Percentiles rank a stretch among this genome's conserved stretches.
phyloP scores from a whole-genome alignment of 352 stramenopile species.

The Pythium apleroticum region DNA sequence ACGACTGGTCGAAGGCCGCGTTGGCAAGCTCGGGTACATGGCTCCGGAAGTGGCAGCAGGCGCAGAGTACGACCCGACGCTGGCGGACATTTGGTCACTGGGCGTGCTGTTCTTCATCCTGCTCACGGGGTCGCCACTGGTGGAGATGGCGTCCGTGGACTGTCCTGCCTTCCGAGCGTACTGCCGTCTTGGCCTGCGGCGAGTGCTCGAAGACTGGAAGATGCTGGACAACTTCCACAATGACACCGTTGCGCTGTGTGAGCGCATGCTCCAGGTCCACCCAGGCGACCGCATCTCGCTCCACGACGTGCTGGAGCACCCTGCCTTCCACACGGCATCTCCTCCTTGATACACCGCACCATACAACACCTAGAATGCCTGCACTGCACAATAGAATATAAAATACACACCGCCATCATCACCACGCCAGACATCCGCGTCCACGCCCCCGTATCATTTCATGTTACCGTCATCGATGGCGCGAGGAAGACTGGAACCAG shows the following conservation, averaged over 20 bases:
- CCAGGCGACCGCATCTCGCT: constrained; percentile 23
- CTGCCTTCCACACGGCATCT: not conserved
- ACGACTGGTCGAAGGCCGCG: constrained; percentile 12
- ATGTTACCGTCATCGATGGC: constrained; percentile 5
- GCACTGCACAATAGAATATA: not conserved
- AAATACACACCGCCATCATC: not conserved
- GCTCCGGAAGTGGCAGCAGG: constrained; percentile 22
- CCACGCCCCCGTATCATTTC: too few relatives aligned
- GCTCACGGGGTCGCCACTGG: constrained; percentile 23
- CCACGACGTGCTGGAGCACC: constrained; percentile 15
- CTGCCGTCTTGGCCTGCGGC: constrained; percentile 14
- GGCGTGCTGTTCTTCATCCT: constrained; percentile 33
- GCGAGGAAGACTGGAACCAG: constrained; percentile 33
- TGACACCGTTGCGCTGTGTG: constrained; percentile 17
- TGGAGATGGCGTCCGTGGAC: constrained; percentile 19
- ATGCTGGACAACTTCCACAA: constrained; percentile 18
- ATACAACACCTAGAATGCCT: not conserved
- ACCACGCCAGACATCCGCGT: too few relatives aligned
- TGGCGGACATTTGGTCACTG: constrained; percentile 32
- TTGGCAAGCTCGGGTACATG: constrained; percentile 35
- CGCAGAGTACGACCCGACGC: constrained; percentile 19
- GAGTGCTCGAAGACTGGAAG: constrained; percentile 21
- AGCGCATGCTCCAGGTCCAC: constrained; percentile 27
- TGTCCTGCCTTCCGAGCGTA: constrained; percentile 17
- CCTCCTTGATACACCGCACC: not conserved